These are phyloP conservation scores for Saccharomycopsis selenospora DNA, from an alignment of 805 yeast genomes.

Conservation along the genomic window DNA sequence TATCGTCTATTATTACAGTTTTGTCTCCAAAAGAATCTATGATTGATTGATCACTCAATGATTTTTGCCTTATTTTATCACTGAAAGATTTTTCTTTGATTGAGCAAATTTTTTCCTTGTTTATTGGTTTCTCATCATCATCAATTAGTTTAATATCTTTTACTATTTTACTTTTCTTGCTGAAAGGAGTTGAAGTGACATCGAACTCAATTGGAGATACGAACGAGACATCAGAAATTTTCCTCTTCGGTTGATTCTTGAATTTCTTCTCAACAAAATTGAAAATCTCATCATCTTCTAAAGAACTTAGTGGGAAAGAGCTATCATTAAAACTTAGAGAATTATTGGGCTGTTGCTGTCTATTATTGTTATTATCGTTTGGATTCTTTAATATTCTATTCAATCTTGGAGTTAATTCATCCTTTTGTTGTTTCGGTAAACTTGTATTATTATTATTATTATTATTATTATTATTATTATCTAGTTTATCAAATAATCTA, in stretches of 20 bases:
- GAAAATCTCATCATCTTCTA: constrained; percentile 15
- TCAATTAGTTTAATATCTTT: not conserved
- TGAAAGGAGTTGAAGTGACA: not conserved
- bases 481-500: not conserved
- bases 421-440: not conserved
- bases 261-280: constrained; percentile 9
- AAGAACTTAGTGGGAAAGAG: constrained; percentile 15
- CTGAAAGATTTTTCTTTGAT: not conserved
- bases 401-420: not conserved
- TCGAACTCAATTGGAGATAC: not conserved
- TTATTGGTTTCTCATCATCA: constrained; percentile 1
- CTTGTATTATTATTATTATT: not conserved
- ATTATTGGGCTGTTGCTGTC: constrained; percentile 5
- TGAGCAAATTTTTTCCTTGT: not conserved
- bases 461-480: not conserved
- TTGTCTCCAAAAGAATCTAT: too few relatives aligned
- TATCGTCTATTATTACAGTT: too few relatives aligned
- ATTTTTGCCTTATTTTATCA: not conserved
- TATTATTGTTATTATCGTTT: not conserved
- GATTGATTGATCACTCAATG: not conserved
- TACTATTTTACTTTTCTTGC: not conserved
- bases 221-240: not conserved
- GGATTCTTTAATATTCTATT: not conserved
- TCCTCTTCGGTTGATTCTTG: not conserved
- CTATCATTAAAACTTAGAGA: constrained; percentile 6